A percentile compares a stretch with the other conserved stretches of the same genome.
Conservation (phyloP, 352 stramenopile species). For the Phytopythium delawarense region DNA sequence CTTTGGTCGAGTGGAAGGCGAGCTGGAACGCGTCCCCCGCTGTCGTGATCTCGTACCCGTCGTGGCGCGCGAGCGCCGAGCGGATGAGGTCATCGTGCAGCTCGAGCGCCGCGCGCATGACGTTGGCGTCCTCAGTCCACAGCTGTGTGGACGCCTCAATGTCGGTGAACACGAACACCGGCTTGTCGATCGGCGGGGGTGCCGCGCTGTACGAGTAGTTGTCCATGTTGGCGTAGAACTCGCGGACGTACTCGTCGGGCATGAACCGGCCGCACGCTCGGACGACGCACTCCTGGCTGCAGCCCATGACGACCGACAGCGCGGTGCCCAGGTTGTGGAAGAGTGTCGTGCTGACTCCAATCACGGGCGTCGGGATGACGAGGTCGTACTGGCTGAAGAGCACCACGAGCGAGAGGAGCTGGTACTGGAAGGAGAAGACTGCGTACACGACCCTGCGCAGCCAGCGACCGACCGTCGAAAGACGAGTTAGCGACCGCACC, state of each 20-base stretch:
- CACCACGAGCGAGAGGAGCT: conserved; percentile 38
- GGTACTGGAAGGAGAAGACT: conserved; percentile 42
- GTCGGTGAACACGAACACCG: conserved; percentile 68
- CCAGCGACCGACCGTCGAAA: background rate
- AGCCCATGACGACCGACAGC: conserved; percentile 40
- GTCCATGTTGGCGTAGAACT: conserved; percentile 24
- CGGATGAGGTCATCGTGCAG: conserved; percentile 53
- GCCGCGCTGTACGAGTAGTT: conserved; percentile 12
- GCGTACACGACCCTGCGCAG: conserved; percentile 35
- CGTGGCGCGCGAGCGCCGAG: conserved; percentile 27
- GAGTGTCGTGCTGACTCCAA: conserved; percentile 34
- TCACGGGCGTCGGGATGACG: conserved; percentile 21
- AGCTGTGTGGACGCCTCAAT: conserved; percentile 55
- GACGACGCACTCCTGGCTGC: conserved; percentile 45
- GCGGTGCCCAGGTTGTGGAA: conserved; percentile 44
- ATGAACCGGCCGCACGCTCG: conserved; percentile 30
- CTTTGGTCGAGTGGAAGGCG: conserved; percentile 46
- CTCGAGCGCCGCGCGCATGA: conserved; percentile 47
- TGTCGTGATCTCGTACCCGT: conserved; percentile 60
- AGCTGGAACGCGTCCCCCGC: conserved; percentile 57
- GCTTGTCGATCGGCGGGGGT: conserved; percentile 26
- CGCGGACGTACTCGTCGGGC: conserved; percentile 39
- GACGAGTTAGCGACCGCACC: background rate
- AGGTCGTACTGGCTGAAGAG: conserved; percentile 31
- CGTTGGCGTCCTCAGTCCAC: conserved; percentile 28